Evolutionary conservation across 768 basidiomycete species (phyloP), one percentile per base, ranked within the genome.

Genomic region (Amanita polypyramis): DNA sequence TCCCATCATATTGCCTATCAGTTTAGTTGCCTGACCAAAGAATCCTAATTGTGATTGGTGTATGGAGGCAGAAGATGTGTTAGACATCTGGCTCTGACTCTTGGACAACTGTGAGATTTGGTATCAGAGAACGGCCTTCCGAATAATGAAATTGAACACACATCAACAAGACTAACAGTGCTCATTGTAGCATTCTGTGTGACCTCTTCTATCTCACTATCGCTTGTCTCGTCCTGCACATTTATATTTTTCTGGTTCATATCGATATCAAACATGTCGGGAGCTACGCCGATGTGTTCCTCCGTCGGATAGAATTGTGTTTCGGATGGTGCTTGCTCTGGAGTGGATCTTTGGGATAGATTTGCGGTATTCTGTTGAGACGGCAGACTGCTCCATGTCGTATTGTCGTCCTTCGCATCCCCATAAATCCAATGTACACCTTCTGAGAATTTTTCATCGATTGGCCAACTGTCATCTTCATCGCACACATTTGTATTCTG

Each of bases 381-480:
- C 14, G 15, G 80, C 45, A 73, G 57, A 14, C 82, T 80, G 54
- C 81, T 85, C 85, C 85, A 87, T 14, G 85, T 85, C 63, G 79
- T 72, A 52, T 77, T 82, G 55, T 86, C 85, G 40, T 85, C 84
- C 50, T 72, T 75, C 6, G 62, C 60, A 47, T 63, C 70, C 23
- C 73, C 75, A 54, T 80, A 80, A 12, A 75, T 75, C 85, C 85
- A 87, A 51, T 72, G 73, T 30, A 75, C 68, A 8, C 68, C 71
- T 33, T 69, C 67, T 0, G 73, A 66, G 47, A 82, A 62, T 54
- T 79, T 82, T 53, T 82, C 82, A 34, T 83, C 77, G 21, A 84
- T 63, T 8, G 80, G 82, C 85, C 84, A 88, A 58, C 85, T 86
- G 56, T 87, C 84, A 44, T 81, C 80, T 39, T 80, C 77, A 45